Percentiles rank a stretch among this genome's conserved stretches.
Evolutionary conservation across 129 eudicot species (phyloP).

Genomic region (Deinandra increscens): DNA sequence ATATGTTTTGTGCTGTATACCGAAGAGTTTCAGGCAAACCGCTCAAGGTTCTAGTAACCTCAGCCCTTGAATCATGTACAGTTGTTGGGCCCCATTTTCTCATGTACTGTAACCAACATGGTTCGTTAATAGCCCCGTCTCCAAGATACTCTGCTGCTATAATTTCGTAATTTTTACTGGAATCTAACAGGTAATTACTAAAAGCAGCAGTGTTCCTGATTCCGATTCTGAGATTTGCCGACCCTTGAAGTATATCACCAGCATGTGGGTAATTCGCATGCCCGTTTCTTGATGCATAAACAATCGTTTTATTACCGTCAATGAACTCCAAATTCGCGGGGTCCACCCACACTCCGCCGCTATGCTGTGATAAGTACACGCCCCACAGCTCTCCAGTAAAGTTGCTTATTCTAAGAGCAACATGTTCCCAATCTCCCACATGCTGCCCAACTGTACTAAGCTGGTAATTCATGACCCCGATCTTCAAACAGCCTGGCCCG

Average conservation of each 20-base stretch:
- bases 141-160: slow-evolving; percentile 92
- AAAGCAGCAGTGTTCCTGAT: slow-evolving; percentile 66
- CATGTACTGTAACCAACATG: slow-evolving; percentile 90
- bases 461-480: slow-evolving; percentile 57
- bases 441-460: slow-evolving; percentile 75
- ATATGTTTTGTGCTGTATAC: slow-evolving; percentile 42
- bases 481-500: slow-evolving; percentile 75
- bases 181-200: slow-evolving; percentile 55
- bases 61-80: slow-evolving; percentile 62
- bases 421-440: slow-evolving; percentile 95
- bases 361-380: slow-evolving; percentile 81
- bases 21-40: slow-evolving; percentile 54
- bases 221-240: slow-evolving; percentile 69
- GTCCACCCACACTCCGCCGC: slow-evolving; percentile 89
- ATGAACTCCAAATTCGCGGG: slow-evolving; percentile 65
- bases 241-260: slow-evolving; percentile 75
- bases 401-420: slow-evolving; percentile 81
- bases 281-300: slow-evolving; percentile 76
- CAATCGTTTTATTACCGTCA: slow-evolving; percentile 59
- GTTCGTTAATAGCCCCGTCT: slow-evolving; percentile 57
- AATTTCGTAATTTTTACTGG: slow-evolving; percentile 63
- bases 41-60: slow-evolving; percentile 54
- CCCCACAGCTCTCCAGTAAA: slow-evolving; percentile 78
- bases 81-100: slow-evolving; percentile 91
- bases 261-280: slow-evolving; percentile 84